Conservation (phyloP, 257 asterid genomes). For the Lithospermum erythrorhizon region DNA sequence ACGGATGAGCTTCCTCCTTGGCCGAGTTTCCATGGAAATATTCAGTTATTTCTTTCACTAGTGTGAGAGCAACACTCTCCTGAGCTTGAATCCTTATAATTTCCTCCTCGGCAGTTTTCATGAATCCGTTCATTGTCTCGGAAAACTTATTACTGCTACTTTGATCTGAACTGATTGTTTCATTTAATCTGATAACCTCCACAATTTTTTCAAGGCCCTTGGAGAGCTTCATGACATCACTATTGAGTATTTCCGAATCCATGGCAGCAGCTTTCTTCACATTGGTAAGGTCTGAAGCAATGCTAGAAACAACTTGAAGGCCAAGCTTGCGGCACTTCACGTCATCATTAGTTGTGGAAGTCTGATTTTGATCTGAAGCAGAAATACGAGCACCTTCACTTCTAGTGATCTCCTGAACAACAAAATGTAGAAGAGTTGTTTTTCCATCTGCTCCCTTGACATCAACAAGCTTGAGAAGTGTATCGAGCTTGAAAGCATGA, state of each 20-base stretch:
- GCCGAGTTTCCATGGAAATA: constrained; percentile 93
- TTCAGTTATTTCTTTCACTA: constrained; percentile 90
- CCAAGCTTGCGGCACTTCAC: constrained; percentile 68
- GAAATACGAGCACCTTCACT: constrained; percentile 77
- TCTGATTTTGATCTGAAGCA: constrained; percentile 27
- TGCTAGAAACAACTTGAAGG: constrained; percentile 70
- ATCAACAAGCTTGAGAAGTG: constrained; percentile 86
- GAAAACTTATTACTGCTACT: constrained; percentile 31
- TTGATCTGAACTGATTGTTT: constrained; percentile 19
- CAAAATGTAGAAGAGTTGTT: constrained; percentile 91
- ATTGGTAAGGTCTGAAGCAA: constrained; percentile 56
- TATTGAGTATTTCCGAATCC: constrained; percentile 80
- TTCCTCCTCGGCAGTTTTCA: constrained; percentile 68
- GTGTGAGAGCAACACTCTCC: constrained; percentile 61
- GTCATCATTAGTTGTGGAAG: constrained; percentile 34
- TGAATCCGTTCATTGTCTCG: constrained; percentile 36
- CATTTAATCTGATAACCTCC: constrained; percentile 34
- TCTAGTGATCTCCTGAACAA: constrained; percentile 79
- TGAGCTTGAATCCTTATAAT: constrained; percentile 72
- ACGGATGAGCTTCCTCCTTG: constrained; percentile 88
- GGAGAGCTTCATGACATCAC: constrained; percentile 66
- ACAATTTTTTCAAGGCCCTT: constrained; percentile 46
- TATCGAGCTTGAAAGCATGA: constrained; percentile 93
- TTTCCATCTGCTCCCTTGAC: constrained; percentile 94
- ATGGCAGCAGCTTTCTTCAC: constrained; percentile 91